These are phyloP conservation scores for Kwoniella sp. DNA, from an alignment of 768 basidiomycete genomes.

Conservation along the genomic window DNA sequence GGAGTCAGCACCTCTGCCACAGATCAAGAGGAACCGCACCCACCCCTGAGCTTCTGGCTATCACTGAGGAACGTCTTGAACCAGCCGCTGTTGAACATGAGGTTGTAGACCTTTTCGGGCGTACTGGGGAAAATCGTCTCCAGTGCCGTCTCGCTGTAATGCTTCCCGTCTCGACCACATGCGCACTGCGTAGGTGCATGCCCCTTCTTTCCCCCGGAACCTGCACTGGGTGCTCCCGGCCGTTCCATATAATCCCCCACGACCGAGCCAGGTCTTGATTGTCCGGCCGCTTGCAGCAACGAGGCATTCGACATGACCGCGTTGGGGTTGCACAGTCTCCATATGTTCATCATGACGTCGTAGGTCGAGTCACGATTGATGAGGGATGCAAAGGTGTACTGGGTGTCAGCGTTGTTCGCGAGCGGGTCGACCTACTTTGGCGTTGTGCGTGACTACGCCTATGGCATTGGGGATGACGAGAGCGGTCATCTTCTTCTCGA, in stretches of 20 bases:
- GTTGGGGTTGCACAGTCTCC: constrained; percentile 82
- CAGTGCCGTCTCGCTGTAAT: constrained; percentile 69
- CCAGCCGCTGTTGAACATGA: constrained; percentile 94
- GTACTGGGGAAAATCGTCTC: constrained; percentile 78
- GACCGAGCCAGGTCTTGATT: constrained; percentile 24
- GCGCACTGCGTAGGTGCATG: constrained; percentile 56
- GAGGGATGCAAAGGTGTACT: constrained; percentile 95
- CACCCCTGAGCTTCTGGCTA: constrained; percentile 84
- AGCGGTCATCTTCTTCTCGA: constrained; percentile 97
- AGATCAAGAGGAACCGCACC: too few relatives aligned
- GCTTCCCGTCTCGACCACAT: constrained; percentile 66
- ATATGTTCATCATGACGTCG: constrained; percentile 93
- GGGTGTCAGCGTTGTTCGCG: constrained; percentile 37
- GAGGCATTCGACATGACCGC: constrained; percentile 43
- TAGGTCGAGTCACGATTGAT: constrained; percentile 91
- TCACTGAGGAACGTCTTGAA: constrained; percentile 86
- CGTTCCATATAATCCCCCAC: constrained; percentile 20
- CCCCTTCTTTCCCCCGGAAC: constrained; percentile 54
- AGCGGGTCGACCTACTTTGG: constrained; percentile 41
- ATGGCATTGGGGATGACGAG: constrained; percentile 97
- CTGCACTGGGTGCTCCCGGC: background rate
- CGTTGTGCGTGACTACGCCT: constrained; percentile 71
- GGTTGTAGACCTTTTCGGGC: constrained; percentile 89
- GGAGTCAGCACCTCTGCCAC: background rate
- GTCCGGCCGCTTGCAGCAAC: constrained; percentile 12